Evolutionary conservation across 139 green algal species (phyloP).

Genomic region (Microglena sp.): DNA sequence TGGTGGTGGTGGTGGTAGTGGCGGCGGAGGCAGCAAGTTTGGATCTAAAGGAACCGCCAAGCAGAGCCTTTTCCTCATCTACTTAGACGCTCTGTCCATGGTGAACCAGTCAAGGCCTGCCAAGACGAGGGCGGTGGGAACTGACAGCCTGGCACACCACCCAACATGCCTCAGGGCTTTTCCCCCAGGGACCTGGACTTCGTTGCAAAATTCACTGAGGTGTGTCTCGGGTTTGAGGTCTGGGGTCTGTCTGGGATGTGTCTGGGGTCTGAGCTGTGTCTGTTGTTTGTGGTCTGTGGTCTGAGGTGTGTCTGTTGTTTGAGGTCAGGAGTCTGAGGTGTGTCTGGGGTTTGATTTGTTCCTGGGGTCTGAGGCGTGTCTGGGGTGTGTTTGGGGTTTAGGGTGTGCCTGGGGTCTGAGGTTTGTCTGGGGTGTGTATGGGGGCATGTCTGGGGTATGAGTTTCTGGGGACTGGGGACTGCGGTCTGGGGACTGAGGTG

Average conservation of each 20-base stretch:
- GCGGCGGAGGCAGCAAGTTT: background rate
- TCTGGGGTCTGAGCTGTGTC: background rate
- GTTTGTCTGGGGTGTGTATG: too few species aligned
- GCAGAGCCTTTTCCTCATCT: slow-evolving; percentile 72
- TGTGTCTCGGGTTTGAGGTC: too few species aligned
- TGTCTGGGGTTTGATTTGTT: too few species aligned
- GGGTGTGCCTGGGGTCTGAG: too few species aligned
- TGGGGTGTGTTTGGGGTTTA: too few species aligned
- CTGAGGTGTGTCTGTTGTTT: background rate
- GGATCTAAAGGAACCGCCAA: background rate
- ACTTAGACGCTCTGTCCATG: slow-evolving; percentile 82
- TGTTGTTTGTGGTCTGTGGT: background rate
- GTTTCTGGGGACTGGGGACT: too few species aligned
- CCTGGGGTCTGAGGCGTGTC: too few species aligned
- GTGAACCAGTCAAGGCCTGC: slow-evolving; percentile 17
- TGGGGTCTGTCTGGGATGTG: background rate
- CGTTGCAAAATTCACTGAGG: slow-evolving; percentile 63
- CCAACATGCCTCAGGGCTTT: slow-evolving; percentile 39
- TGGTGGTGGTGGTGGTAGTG: slow-evolving; percentile 1
- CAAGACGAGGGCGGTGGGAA: background rate
- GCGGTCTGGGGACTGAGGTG: too few species aligned
- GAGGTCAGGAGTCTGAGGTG: background rate
- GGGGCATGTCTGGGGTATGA: too few species aligned
- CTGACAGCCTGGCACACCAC: slow-evolving; percentile 5
- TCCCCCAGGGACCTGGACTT: slow-evolving; percentile 72